Conservation (phyloP, 768 basidiomycete species). For the Psilocybe sp. region DNA sequence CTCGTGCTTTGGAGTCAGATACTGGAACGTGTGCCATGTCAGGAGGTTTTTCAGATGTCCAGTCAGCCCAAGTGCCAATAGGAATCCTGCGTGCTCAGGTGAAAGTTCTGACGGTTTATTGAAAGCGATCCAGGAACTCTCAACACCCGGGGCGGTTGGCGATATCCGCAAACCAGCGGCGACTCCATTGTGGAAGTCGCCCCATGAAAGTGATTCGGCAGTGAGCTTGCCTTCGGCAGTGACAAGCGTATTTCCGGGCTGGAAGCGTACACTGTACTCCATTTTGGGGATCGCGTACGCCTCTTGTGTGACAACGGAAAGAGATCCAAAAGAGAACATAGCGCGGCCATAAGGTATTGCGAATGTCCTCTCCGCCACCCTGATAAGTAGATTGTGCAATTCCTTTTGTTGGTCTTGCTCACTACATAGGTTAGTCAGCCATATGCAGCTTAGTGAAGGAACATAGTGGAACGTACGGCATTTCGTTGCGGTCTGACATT, state of each 20-base stretch:
- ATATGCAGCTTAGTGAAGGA: neutral
- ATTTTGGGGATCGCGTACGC: conserved; percentile 78
- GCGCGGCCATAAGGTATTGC: conserved; percentile 88
- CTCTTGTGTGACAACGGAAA: conserved; percentile 72
- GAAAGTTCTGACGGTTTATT: conserved; percentile 90
- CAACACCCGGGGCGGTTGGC: conserved; percentile 69
- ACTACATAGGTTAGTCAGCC: conserved; percentile 33
- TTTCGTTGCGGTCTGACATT: conserved; percentile 63
- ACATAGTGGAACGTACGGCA: conserved; percentile 35
- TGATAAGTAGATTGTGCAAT: conserved; percentile 76
- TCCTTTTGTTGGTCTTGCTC: conserved; percentile 88
- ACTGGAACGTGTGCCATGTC: conserved; percentile 94
- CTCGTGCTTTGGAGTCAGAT: conserved; percentile 95
- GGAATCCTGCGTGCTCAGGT: conserved; percentile 94
- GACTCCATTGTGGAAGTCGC: conserved; percentile 98
- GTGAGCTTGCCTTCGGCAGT: conserved; percentile 73
- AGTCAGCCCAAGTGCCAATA: conserved; percentile 87
- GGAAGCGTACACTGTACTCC: conserved; percentile 71
- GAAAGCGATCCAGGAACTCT: conserved; percentile 95
- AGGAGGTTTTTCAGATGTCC: conserved; percentile 89
- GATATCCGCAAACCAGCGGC: conserved; percentile 87
- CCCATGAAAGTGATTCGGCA: conserved; percentile 78
- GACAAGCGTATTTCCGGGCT: conserved; percentile 66
- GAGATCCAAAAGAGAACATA: conserved; percentile 87
- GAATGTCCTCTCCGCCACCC: conserved; percentile 85